Base-by-base conservation (phyloP, 805 yeast species). In the Candida fluviatilis region DNA sequence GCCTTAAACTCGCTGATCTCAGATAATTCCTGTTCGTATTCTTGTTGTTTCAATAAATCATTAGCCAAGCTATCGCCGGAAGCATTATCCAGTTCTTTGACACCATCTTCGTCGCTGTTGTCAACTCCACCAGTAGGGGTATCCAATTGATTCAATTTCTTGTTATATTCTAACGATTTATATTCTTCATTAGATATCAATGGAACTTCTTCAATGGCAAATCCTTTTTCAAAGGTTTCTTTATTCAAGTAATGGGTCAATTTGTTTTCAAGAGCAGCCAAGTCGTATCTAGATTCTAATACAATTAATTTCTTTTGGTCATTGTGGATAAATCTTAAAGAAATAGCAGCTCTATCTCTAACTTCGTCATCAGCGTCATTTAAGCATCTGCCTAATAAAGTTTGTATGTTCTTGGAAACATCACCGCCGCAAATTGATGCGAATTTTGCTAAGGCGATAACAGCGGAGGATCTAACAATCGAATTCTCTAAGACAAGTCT, bases 401-500 rank as follows among this genome's bases (percentile, higher is more conserved):
- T 83, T 49, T 74, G 73, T 50, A 91, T 84, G 38, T 89, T 83
- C 45, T 74, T 71, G 38, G 76, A 68, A 45, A 90, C 76, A 18
- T 74, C 70, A 12, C 75, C 76, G 48, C 89, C 95, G 40, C 81
- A 80, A 30, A 82, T 76, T 40, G 86, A 67, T 5, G 95, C 95
- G 68, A 91, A 93, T 64, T 90, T 89, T 21, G 96, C 80, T 47
- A 93, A 73, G 0, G 98, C 90, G 49, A 86, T 78, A 31, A 93
- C 95, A 0, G 99, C 99, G 28, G 96, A 89, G 2, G 97, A 90
- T 60, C 99, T 80, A 39, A 93, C 90, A 41, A 90, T 82, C 4
- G 98, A 87, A 63, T 93, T 93, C 57, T 93, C 99, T 56, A 93
- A 76, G 4, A 91, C 96, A 58, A 93, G 91, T 60, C 99, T 80